Evolutionary conservation across 176 grass and related monocot genomes (phyloP).

Genomic region (Melocanna baccifera): DNA sequence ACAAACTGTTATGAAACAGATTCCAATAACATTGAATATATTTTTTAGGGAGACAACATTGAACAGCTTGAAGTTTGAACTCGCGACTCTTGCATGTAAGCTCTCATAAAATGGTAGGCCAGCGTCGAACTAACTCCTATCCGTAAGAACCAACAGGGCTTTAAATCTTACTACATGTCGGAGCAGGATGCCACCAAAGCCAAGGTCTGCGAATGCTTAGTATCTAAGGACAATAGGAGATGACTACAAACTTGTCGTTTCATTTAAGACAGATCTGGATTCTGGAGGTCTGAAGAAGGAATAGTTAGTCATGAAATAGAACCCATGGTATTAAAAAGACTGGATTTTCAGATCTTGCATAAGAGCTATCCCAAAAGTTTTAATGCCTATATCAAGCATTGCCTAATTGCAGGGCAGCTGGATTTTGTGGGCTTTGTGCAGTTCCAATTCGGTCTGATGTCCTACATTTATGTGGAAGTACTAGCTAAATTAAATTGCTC

Average conservation of each 20-base stretch:
- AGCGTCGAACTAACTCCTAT: neutral
- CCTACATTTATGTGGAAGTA: neutral
- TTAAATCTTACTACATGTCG: neutral
- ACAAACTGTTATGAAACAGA: neutral
- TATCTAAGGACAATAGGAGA: neutral
- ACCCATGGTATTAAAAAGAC: neutral
- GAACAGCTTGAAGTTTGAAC: neutral
- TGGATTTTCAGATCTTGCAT: neutral
- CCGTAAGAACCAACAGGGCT: neutral
- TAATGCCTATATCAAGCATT: neutral
- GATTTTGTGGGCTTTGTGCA: neutral
- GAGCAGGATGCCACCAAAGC: neutral
- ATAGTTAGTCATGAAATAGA: neutral
- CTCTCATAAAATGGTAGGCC: neutral
- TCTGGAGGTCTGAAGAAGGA: neutral
- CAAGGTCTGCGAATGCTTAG: neutral
- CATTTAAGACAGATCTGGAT: neutral
- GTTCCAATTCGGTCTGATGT: neutral
- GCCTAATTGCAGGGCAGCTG: neutral
- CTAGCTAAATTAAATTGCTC: neutral
- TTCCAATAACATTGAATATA: neutral
- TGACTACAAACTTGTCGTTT: neutral
- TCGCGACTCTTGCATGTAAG: neutral
- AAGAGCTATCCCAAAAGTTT: neutral
- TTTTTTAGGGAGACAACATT: neutral